Percentiles rank a stretch among this genome's conserved stretches.
Evolutionary conservation across 2,329 filamentous ascomycete genomes (phyloP).

Genomic region (Ophiostoma australiae): DNA sequence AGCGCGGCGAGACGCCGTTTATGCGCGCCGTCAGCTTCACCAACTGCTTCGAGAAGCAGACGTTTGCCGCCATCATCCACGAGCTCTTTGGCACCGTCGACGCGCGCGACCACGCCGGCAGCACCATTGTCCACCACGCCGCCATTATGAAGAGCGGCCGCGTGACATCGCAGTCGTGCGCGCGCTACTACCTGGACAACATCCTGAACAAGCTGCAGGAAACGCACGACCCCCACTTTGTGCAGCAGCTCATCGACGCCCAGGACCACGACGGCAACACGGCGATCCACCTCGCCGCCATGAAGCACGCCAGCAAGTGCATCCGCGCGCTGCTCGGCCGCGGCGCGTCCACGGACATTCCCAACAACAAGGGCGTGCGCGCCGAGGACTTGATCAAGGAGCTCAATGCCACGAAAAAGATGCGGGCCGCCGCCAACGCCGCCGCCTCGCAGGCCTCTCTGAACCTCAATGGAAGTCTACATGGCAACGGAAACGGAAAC

Average conservation of each 20-base stretch:
- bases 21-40: constrained; percentile 95
- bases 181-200: constrained; percentile 88
- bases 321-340: constrained; percentile 74
- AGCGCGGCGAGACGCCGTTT: constrained; percentile 78
- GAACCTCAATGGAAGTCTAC: not conserved
- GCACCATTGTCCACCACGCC: constrained; percentile 91
- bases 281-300: constrained; percentile 67
- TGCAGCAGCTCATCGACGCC: constrained; percentile 73
- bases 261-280: constrained; percentile 88
- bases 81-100: constrained; percentile 79
- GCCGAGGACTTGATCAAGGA: constrained; percentile 79
- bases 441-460: not conserved
- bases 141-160: constrained; percentile 81
- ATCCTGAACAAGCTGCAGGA: constrained; percentile 83
- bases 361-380: constrained; percentile 74
- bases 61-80: constrained; percentile 78
- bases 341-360: constrained; percentile 76
- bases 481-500: not conserved
- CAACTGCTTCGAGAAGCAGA: constrained; percentile 91
- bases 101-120: constrained; percentile 71
- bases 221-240: constrained; percentile 66
- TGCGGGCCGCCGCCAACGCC: constrained; percentile 46
- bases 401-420: constrained; percentile 63
- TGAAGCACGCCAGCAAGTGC: constrained; percentile 83
- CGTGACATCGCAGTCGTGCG: constrained; percentile 76